These are phyloP conservation scores for Fusarium equiseti DNA, from an alignment of 2,329 filamentous ascomycete genomes.

Conservation along the genomic window DNA sequence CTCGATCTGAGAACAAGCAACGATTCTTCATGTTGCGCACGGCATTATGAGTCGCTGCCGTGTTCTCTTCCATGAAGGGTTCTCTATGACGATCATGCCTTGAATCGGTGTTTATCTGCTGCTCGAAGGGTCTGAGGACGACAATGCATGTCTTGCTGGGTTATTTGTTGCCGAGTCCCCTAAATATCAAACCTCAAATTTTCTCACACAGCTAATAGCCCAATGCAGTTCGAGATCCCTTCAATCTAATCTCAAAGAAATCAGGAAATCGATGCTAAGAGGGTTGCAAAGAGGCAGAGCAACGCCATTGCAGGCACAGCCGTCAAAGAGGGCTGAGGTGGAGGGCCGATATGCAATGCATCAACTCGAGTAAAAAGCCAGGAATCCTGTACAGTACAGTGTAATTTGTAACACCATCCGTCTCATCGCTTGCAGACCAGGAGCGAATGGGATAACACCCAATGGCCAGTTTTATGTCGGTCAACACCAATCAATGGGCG, in stretches of 20 bases:
- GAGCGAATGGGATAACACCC: constrained; percentile 17
- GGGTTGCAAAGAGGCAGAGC: constrained; percentile 40
- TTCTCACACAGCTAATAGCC: background rate
- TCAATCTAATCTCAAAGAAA: background rate
- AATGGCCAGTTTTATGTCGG: constrained; percentile 6
- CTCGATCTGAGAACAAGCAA: constrained; percentile 7
- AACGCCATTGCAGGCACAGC: constrained; percentile 45
- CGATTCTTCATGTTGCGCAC: constrained; percentile 6
- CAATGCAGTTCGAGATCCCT: constrained; percentile 1
- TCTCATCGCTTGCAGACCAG: constrained; percentile 17
- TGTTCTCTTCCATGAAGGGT: constrained; percentile 2
- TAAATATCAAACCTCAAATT: background rate
- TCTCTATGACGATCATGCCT: constrained; percentile 19
- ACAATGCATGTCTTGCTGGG: background rate
- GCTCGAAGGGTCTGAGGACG: constrained; percentile 4
- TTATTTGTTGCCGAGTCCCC: constrained; percentile 7
- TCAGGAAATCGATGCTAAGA: background rate
- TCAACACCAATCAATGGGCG: constrained; percentile 19
- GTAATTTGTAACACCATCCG: constrained; percentile 13
- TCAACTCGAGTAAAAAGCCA: constrained; percentile 6
- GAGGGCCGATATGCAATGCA: constrained; percentile 45
- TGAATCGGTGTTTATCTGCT: constrained; percentile 15
- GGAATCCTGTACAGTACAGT: background rate
- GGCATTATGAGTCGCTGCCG: constrained; percentile 13
- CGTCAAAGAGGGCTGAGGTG: constrained; percentile 48